These are phyloP conservation scores for Eucalyptus tenuipes DNA, from an alignment of 345 rosid species.

Conservation along the genomic window DNA sequence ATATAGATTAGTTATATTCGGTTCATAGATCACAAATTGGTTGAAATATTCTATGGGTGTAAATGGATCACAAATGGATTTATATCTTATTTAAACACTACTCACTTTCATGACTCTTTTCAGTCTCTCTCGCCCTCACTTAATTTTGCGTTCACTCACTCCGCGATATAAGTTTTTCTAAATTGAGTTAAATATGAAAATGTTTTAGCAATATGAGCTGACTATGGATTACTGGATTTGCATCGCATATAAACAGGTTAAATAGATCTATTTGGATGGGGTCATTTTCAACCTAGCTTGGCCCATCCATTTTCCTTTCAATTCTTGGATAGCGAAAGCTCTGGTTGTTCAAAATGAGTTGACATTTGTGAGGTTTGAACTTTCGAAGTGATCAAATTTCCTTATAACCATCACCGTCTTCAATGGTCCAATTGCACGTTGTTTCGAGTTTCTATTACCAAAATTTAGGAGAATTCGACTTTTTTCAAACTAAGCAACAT, in stretches of 20 bases:
- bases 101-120: too few species aligned
- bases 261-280: too few species aligned
- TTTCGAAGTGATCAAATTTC: not conserved
- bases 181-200: too few species aligned
- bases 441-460: not conserved
- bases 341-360: not conserved
- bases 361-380: not conserved
- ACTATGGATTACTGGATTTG: too few species aligned
- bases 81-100: too few species aligned
- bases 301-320: not conserved
- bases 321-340: not conserved
- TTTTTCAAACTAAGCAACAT: not conserved
- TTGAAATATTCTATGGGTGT: too few species aligned
- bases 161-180: accelerated
- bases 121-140: too few species aligned
- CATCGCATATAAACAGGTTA: accelerated
- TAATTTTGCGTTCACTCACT: accelerated
- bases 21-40: too few species aligned
- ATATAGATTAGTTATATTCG: accelerated
- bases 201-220: too few species aligned
- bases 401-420: not conserved
- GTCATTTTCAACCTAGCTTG: too few species aligned
- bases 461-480: not conserved
- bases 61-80: too few species aligned
- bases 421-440: not conserved